Evolutionary conservation across 2,329 filamentous ascomycete species (phyloP).

Genomic region (Apiospora sp.): DNA sequence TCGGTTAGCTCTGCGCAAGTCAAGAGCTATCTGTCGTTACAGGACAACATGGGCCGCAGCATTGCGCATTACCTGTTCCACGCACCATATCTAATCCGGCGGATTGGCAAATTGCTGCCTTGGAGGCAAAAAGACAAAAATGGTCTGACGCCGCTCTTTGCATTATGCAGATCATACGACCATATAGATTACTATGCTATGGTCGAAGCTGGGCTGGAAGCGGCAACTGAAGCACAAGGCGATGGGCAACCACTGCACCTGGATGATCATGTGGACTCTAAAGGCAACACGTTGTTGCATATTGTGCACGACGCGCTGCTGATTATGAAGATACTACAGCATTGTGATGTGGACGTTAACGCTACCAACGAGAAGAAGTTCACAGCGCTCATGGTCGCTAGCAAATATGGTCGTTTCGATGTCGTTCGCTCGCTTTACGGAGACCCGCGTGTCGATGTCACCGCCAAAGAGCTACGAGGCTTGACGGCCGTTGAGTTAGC

Average conservation of each 20-base stretch:
- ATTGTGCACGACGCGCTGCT: constrained; percentile 88
- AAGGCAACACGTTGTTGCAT: constrained; percentile 95
- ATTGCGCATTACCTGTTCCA: constrained; percentile 97
- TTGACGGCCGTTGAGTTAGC: constrained; percentile 95
- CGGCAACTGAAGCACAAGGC: constrained; percentile 76
- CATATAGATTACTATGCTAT: constrained; percentile 86
- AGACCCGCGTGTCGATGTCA: constrained; percentile 86
- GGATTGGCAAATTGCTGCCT: constrained; percentile 79
- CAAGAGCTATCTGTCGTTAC: constrained; percentile 72
- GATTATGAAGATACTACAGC: constrained; percentile 76
- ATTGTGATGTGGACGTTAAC: constrained; percentile 95
- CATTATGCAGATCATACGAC: constrained; percentile 93
- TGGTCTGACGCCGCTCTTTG: constrained; percentile 96
- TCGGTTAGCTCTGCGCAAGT: constrained; percentile 64
- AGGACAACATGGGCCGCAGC: constrained; percentile 87
- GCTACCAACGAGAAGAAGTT: constrained; percentile 94
- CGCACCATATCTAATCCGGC: constrained; percentile 79
- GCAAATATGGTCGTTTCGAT: constrained; percentile 95
- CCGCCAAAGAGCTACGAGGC: constrained; percentile 83
- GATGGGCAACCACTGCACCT: constrained; percentile 85
- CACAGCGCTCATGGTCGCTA: constrained; percentile 96
- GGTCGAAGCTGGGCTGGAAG: constrained; percentile 82
- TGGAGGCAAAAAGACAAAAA: constrained; percentile 96
- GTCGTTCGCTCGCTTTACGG: constrained; percentile 89
- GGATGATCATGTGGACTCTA: constrained; percentile 90